Percentiles rank a stretch among this genome's conserved stretches.
Evolutionary conservation across 805 yeast species (phyloP).

Genomic region (Schwanniomyces occidentalis): DNA sequence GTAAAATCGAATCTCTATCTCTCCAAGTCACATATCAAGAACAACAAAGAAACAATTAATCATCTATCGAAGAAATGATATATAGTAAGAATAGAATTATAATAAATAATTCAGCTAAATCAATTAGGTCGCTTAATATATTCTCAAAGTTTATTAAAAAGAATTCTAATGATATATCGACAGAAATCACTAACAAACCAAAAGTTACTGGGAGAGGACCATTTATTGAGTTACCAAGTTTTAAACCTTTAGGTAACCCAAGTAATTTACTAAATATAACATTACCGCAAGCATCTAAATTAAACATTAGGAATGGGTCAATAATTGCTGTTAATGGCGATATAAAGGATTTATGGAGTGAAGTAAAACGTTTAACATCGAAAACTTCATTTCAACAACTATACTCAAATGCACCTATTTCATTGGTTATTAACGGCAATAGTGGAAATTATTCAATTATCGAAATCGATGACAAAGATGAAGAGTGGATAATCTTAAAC

Average conservation of each 20-base stretch:
- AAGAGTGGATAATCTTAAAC: conserved; percentile 43
- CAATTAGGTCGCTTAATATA: not conserved
- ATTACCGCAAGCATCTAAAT: conserved; percentile 41
- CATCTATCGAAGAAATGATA: no score
- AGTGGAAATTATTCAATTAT: conserved; percentile 43
- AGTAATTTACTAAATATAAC: conserved; percentile 41
- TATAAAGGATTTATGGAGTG: conserved; percentile 21
- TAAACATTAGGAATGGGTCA: conserved; percentile 38
- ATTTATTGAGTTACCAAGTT: conserved; percentile 43
- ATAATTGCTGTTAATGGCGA: conserved; percentile 49
- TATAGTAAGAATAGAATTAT: not conserved
- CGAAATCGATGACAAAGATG: conserved; percentile 34
- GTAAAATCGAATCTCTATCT: no score
- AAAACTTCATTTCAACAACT: conserved; percentile 11
- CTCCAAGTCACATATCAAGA: no score
- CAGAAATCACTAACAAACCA: conserved; percentile 20
- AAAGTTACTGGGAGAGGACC: conserved; percentile 48
- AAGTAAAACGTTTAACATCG: conserved; percentile 7
- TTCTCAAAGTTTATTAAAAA: not conserved
- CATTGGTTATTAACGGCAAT: conserved; percentile 33
- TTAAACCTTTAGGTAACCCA: conserved; percentile 42
- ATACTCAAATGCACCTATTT: conserved; percentile 17
- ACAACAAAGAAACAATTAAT: no score
- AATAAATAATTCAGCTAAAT: not conserved
- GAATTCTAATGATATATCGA: conserved; percentile 6